These are phyloP conservation scores for Kazachstania sp. DNA, from an alignment of 1,139 yeast species.

Conservation along the genomic window DNA sequence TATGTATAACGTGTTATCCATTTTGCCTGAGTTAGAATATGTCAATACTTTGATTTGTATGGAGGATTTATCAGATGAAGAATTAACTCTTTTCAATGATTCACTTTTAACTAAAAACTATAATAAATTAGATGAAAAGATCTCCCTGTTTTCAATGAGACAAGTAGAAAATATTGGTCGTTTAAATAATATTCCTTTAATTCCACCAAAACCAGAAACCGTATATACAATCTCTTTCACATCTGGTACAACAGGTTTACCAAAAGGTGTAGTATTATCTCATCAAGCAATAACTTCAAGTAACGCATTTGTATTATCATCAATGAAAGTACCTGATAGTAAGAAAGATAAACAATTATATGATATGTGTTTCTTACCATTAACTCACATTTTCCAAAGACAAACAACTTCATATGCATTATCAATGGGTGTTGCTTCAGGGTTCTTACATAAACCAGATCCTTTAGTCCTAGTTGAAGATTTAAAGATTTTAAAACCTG, in stretches of 20 bases:
- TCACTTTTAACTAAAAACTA: slow-evolving; percentile 14
- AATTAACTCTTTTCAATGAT: slow-evolving; percentile 25
- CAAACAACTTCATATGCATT: slow-evolving; percentile 24
- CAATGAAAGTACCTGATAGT: slow-evolving; percentile 16
- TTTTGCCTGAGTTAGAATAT: slow-evolving; percentile 33
- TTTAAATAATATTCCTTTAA: slow-evolving; percentile 37
- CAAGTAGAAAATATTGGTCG: slow-evolving; percentile 52
- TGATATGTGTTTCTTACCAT: slow-evolving; percentile 45
- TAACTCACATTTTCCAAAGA: slow-evolving; percentile 65
- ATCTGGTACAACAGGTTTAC: slow-evolving; percentile 69
- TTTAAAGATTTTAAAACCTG: slow-evolving; percentile 47
- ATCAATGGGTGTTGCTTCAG: slow-evolving; percentile 34
- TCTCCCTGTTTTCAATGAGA: slow-evolving; percentile 38
- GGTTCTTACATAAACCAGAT: slow-evolving; percentile 41
- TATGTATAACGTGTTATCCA: slow-evolving; percentile 36
- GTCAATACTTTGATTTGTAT: slow-evolving; percentile 43
- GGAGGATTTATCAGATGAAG: slow-evolving; percentile 40
- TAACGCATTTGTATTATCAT: slow-evolving; percentile 28
- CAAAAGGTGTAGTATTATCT: slow-evolving; percentile 63
- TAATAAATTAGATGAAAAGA: slow-evolving; percentile 18
- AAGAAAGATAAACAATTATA: slow-evolving; percentile 15
- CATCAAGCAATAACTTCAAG: slow-evolving; percentile 50
- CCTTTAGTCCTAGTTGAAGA: slow-evolving; percentile 45
- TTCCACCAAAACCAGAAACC: slow-evolving; percentile 47
- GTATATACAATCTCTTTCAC: slow-evolving; percentile 65